phyloP scores from a whole-genome alignment of 768 basidiomycete genomes.

The Paxillus rubicundulus region DNA sequence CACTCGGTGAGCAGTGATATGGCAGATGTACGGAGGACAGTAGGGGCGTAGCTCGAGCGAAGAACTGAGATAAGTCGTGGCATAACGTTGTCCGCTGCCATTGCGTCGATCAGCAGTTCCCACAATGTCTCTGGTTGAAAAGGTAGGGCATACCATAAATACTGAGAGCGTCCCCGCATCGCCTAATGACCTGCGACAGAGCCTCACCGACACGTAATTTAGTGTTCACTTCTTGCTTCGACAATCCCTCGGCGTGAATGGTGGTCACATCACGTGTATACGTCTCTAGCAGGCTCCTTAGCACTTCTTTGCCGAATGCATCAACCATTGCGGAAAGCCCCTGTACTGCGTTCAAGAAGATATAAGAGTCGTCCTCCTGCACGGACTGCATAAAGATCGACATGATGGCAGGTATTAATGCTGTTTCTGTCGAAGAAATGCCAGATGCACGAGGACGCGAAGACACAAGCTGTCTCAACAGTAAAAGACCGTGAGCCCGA shows the following conservation, averaged over 20 bases:
- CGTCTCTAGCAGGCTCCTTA: conserved; percentile 60
- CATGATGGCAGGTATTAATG: conserved; percentile 77
- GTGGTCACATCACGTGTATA: conserved; percentile 60
- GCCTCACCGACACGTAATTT: conserved; percentile 84
- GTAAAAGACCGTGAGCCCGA: conserved; percentile 84
- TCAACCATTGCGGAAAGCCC: conserved; percentile 87
- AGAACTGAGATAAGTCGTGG: conserved; percentile 69
- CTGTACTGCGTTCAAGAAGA: conserved; percentile 90
- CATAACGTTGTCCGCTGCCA: conserved; percentile 63
- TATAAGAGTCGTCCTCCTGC: conserved; percentile 93
- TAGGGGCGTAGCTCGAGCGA: conserved; percentile 60
- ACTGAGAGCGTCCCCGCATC: conserved; percentile 67
- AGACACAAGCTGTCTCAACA: conserved; percentile 75
- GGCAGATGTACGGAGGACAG: conserved; percentile 66
- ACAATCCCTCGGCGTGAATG: conserved; percentile 34
- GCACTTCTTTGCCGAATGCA: conserved; percentile 60
- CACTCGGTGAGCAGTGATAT: conserved; percentile 73
- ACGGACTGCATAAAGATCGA: conserved; percentile 83
- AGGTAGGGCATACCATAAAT: conserved; percentile 55
- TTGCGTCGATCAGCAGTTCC: conserved; percentile 1
- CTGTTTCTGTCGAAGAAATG: conserved; percentile 42
- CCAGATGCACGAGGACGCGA: conserved; percentile 17
- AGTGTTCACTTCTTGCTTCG: conserved; percentile 66
- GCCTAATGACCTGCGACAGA: conserved; percentile 68
- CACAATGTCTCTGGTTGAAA: background rate